Evolutionary conservation across 495 filamentous ascomycete genomes (phyloP).

Genomic region (Penicillium odoratum): DNA sequence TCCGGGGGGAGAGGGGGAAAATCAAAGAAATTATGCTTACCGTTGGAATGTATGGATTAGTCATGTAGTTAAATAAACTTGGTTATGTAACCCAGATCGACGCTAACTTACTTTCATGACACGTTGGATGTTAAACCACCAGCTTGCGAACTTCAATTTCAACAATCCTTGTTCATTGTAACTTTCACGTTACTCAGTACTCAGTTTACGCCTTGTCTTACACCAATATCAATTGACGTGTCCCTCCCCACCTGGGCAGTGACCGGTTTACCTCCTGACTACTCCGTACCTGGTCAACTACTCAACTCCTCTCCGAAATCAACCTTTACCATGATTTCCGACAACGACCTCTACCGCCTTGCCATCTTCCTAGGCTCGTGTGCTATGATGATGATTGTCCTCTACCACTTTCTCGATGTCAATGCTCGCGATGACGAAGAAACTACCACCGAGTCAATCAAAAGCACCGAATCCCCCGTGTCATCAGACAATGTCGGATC

Average conservation of each 20-base stretch:
- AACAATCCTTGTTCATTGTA: background rate
- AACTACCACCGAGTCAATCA: conserved; percentile 21
- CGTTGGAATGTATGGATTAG: background rate
- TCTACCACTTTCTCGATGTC: conserved; percentile 97
- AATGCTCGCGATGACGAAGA: conserved; percentile 66
- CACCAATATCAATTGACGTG: background rate
- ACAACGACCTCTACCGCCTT: conserved; percentile 78
- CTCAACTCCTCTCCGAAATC: background rate
- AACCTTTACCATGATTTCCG: conserved; percentile 70
- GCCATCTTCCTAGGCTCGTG: conserved; percentile 91
- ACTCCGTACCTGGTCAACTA: background rate
- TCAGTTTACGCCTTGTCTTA: background rate
- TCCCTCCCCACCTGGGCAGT: background rate
- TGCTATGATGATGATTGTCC: conserved; percentile 89
- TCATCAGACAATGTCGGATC: conserved; percentile 10
- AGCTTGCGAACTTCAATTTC: background rate
- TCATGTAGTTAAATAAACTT: background rate
- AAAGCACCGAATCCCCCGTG: conserved; percentile 23
- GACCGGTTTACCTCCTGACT: background rate
- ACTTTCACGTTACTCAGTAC: background rate
- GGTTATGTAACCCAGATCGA: background rate
- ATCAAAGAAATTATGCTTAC: background rate
- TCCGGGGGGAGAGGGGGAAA: background rate
- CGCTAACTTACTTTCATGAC: conserved; percentile 7
- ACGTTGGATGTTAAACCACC: background rate